A percentile compares a stretch with the other conserved stretches of the same genome.
Evolutionary conservation across 805 yeast species (phyloP).

Genomic region (Nakazawaea molendinolei): DNA sequence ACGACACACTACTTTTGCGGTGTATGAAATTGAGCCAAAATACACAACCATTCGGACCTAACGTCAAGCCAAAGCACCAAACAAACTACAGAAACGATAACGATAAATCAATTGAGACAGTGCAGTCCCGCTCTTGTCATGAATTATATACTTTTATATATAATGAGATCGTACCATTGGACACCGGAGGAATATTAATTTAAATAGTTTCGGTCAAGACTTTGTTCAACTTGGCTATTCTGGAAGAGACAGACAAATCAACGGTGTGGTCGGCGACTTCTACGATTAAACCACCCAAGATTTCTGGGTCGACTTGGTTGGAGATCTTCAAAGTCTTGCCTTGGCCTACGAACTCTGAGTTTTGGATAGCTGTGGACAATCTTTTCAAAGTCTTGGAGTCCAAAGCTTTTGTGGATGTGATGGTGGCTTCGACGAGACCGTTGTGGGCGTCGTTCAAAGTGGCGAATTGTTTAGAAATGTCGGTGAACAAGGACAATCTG

Average conservation of each 20-base stretch:
- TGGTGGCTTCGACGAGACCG: slow-evolving; percentile 89
- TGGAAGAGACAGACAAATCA: slow-evolving; percentile 81
- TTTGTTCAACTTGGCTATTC: slow-evolving; percentile 84
- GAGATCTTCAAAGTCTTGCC: slow-evolving; percentile 81
- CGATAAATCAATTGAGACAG: too few species aligned
- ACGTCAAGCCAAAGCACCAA: too few species aligned
- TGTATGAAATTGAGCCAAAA: too few species aligned
- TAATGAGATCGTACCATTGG: too few species aligned
- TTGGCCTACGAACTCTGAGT: slow-evolving; percentile 74
- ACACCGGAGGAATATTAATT: too few species aligned
- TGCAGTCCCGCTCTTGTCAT: too few species aligned
- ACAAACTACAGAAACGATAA: too few species aligned
- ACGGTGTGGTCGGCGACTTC: slow-evolving; percentile 97
- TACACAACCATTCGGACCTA: too few species aligned
- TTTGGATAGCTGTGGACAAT: slow-evolving; percentile 70
- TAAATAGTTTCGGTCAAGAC: slow-evolving; percentile 81
- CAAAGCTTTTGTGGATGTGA: slow-evolving; percentile 80
- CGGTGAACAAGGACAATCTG: slow-evolving; percentile 68
- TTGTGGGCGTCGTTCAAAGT: slow-evolving; percentile 80
- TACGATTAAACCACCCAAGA: slow-evolving; percentile 92
- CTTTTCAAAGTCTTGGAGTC: slow-evolving; percentile 75
- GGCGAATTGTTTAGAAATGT: slow-evolving; percentile 64
- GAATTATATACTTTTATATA: too few species aligned
- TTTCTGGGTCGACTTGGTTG: slow-evolving; percentile 81
- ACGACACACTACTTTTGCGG: too few species aligned